Conservation (phyloP, 2,329 filamentous ascomycete species). For the Fusarium proliferatum region DNA sequence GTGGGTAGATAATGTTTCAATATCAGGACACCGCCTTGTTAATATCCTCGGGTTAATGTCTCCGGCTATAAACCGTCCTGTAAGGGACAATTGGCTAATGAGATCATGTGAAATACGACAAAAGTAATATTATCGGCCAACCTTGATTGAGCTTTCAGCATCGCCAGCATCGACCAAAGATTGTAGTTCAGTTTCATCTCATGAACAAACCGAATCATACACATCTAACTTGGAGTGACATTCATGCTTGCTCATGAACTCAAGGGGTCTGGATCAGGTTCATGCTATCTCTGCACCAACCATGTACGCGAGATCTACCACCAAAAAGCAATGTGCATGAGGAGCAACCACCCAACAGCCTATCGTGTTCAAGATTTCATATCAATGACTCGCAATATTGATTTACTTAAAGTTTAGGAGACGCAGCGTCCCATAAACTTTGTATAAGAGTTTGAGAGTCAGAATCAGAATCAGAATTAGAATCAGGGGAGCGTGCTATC, state of each 20-base stretch:
- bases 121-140: background rate
- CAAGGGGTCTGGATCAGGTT: constrained; percentile 8
- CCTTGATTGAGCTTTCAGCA: background rate
- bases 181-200: background rate
- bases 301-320: constrained; percentile 13
- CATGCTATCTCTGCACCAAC: background rate
- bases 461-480: background rate
- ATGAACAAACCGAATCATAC: background rate
- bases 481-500: constrained; percentile 5
- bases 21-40: constrained; percentile 14
- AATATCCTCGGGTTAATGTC: constrained; percentile 4
- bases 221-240: background rate
- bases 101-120: constrained; percentile 8
- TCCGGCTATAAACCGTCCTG: background rate
- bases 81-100: background rate
- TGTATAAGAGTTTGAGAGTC: background rate
- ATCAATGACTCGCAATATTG: constrained; percentile 16
- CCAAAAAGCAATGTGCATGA: constrained; percentile 29
- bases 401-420: constrained; percentile 1
- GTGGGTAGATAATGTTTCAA: constrained; percentile 23
- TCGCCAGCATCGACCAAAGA: background rate
- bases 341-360: background rate
- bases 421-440: background rate
- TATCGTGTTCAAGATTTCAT: background rate
- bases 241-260: constrained; percentile 4